Evolutionary conservation across 768 basidiomycete species (phyloP).

Genomic region (Lepiota venenata): DNA sequence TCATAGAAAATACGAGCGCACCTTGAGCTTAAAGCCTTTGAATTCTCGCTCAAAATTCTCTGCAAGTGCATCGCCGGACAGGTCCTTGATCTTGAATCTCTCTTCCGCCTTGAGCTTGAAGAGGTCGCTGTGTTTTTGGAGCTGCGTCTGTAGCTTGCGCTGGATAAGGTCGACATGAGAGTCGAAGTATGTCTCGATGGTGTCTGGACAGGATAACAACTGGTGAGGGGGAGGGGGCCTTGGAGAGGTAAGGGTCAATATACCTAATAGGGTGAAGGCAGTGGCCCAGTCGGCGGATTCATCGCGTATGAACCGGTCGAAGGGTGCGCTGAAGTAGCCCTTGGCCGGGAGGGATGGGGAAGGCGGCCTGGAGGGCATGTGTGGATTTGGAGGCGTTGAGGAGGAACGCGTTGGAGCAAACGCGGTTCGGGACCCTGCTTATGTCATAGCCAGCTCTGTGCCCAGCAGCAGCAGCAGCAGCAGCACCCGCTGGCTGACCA

Average conservation of each 20-base stretch:
- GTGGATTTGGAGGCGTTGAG: background rate
- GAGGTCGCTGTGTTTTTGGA: conserved; percentile 83
- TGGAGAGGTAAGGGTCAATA: conserved; percentile 17
- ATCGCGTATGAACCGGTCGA: conserved; percentile 74
- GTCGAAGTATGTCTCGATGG: conserved; percentile 93
- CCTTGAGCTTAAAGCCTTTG: conserved; percentile 84
- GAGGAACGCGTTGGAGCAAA: background rate
- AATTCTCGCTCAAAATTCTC: conserved; percentile 17
- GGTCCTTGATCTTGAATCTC: conserved; percentile 65
- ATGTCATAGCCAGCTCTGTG: background rate
- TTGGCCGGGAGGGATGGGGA: conserved; percentile 34
- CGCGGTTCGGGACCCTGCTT: conserved; percentile 1
- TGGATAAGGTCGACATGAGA: conserved; percentile 82
- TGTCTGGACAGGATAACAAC: conserved; percentile 53
- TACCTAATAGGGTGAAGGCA: conserved; percentile 85
- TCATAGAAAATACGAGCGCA: conserved; percentile 25
- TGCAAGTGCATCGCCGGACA: conserved; percentile 22
- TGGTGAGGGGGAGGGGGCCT: conserved; percentile 18
- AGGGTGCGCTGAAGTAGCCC: conserved; percentile 63
- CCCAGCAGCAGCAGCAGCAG: background rate
- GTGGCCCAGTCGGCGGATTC: conserved; percentile 75
- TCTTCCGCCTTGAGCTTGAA: conserved; percentile 82
- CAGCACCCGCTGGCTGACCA: background rate
- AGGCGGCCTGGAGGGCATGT: conserved; percentile 41
- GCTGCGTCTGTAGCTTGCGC: conserved; percentile 79